These are phyloP conservation scores for Dalbergia cochinchinensis DNA, from an alignment of 306 rosid species.

Conservation along the genomic window DNA sequence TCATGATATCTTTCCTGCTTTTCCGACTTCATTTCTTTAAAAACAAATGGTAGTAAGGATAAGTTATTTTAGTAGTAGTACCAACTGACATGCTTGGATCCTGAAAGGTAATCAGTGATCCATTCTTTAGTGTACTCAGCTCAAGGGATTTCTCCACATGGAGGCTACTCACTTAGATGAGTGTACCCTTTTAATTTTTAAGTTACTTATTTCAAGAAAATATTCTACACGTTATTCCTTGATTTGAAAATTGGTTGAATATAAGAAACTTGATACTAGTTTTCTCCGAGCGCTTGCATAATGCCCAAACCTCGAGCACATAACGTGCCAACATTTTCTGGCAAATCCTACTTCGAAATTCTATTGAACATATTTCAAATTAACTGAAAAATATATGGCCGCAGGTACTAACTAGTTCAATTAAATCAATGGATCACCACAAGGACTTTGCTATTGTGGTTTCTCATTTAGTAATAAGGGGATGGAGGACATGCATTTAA, in stretches of 20 bases:
- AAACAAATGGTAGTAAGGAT: too few relatives aligned
- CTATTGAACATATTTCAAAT: slow-evolving; percentile 33
- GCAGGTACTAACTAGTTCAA: neutral
- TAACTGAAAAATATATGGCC: slow-evolving; percentile 5
- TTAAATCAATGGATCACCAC: neutral
- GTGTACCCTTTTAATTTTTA: too few relatives aligned
- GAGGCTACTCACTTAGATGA: too few relatives aligned
- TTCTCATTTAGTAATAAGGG: neutral
- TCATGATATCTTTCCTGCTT: neutral
- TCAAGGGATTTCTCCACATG: neutral
- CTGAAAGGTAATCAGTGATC: neutral
- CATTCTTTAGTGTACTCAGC: neutral
- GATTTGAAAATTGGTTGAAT: too few relatives aligned
- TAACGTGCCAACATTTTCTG: too few relatives aligned
- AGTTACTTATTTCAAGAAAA: too few relatives aligned
- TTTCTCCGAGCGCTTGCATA: too few relatives aligned
- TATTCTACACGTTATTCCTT: too few relatives aligned
- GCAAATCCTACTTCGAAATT: neutral
- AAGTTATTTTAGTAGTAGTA: neutral
- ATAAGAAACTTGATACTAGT: too few relatives aligned
- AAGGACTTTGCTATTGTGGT: slow-evolving; percentile 5
- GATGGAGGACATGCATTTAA: neutral
- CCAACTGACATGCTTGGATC: neutral
- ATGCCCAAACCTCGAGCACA: neutral
- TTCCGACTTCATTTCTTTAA: neutral